These are phyloP conservation scores for Starmera quercuum DNA, from an alignment of 805 yeast genomes.

Conservation along the genomic window DNA sequence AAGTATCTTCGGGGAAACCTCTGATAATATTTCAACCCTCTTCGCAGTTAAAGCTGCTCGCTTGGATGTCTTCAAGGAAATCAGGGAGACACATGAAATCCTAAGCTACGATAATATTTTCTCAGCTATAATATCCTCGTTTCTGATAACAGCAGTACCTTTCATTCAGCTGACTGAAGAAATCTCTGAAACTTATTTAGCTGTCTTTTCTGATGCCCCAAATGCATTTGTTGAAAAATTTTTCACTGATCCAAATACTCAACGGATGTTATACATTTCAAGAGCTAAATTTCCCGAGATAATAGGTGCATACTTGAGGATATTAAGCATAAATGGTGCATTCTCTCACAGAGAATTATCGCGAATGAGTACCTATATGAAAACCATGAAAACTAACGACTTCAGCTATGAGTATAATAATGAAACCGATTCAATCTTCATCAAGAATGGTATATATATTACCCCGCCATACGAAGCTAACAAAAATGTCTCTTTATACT, in stretches of 20 bases:
- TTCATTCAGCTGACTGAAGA: slow-evolving; percentile 38
- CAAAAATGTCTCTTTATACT: slow-evolving; percentile 32
- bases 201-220: slow-evolving; percentile 24
- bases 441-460: slow-evolving; percentile 40
- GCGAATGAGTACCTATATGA: slow-evolving; percentile 55
- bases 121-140: slow-evolving; percentile 34
- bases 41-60: slow-evolving; percentile 24
- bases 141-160: slow-evolving; percentile 27
- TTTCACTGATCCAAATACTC: slow-evolving; percentile 24
- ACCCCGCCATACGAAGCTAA: slow-evolving; percentile 51
- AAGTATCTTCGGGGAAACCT: slow-evolving; percentile 23
- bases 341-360: slow-evolving; percentile 60
- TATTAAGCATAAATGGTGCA: slow-evolving; percentile 55
- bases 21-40: slow-evolving; percentile 4
- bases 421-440: slow-evolving; percentile 43
- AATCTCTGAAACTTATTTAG: slow-evolving; percentile 22
- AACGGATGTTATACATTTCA: slow-evolving; percentile 32
- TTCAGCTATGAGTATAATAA: slow-evolving; percentile 36
- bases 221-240: slow-evolving; percentile 31
- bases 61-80: slow-evolving; percentile 37
- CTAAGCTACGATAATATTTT: slow-evolving; percentile 44
- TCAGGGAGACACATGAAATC: slow-evolving; percentile 32
- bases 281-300: slow-evolving; percentile 71
- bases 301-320: slow-evolving; percentile 49
- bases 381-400: slow-evolving; percentile 30